These are phyloP conservation scores for Zygnema circumcarinatum DNA, from an alignment of 139 green algal genomes.

Conservation along the genomic window DNA sequence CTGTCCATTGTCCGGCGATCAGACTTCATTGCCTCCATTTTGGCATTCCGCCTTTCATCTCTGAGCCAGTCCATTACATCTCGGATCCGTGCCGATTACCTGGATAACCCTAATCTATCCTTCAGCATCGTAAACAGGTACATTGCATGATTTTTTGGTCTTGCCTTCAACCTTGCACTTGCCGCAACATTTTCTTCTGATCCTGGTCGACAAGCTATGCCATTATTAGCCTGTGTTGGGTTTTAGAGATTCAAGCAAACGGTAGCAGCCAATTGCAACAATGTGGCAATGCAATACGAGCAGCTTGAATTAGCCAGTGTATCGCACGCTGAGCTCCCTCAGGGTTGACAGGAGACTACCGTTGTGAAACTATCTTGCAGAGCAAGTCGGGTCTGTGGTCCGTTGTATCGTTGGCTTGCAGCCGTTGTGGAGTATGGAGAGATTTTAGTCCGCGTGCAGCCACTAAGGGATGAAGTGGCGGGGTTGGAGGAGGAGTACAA, in stretches of 20 bases:
- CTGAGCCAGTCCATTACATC: constrained; percentile 12
- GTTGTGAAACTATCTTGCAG: too few relatives aligned
- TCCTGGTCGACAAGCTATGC: too few relatives aligned
- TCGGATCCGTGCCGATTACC: constrained; percentile 24
- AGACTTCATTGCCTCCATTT: constrained; percentile 51
- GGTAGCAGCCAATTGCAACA: too few relatives aligned
- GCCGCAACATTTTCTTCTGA: too few relatives aligned
- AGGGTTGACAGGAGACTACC: too few relatives aligned
- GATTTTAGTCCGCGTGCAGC: constrained; percentile 34
- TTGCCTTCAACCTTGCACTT: too few relatives aligned
- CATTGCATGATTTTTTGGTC: neutral
- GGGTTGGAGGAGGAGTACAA: constrained; percentile 36
- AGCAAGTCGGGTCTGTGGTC: constrained; percentile 40
- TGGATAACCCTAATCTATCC: neutral
- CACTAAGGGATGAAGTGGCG: constrained; percentile 39
- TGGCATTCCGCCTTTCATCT: constrained; percentile 19
- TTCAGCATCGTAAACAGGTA: constrained; percentile 43
- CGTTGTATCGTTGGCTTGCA: constrained; percentile 27
- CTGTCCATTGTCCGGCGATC: constrained; percentile 21
- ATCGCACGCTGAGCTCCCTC: too few relatives aligned
- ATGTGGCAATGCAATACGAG: too few relatives aligned
- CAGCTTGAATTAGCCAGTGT: too few relatives aligned
- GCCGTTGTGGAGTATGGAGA: constrained; percentile 36
- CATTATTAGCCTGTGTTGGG: too few relatives aligned
- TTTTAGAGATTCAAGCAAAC: too few relatives aligned